phyloP scores from a whole-genome alignment of 2,329 filamentous ascomycete species.

The Chalaropsis ovoidea region DNA sequence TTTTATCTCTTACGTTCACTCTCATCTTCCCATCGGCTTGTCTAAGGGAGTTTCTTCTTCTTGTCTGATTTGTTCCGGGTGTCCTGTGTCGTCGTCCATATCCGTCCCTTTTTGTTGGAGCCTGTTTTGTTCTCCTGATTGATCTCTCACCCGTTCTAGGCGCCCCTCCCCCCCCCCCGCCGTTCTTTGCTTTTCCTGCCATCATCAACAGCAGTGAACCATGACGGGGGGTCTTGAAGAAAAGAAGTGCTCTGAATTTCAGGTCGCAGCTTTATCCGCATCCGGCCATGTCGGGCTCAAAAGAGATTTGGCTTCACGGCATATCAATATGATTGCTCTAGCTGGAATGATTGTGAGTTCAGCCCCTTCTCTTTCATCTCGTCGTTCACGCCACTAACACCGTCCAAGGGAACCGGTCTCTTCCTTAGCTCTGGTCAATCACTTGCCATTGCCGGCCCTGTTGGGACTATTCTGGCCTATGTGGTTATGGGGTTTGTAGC shows the following conservation, averaged over 20 bases:
- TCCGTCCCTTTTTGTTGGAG: background rate
- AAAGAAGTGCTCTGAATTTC: background rate
- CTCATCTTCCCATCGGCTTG: too few relatives aligned
- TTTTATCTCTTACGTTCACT: too few relatives aligned
- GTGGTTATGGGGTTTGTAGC: slow-evolving; percentile 40
- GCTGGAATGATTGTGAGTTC: slow-evolving; percentile 29
- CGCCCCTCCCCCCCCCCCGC: too few relatives aligned
- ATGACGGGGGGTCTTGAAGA: background rate
- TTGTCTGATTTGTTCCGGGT: too few relatives aligned
- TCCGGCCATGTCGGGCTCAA: slow-evolving; percentile 14
- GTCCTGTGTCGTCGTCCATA: background rate
- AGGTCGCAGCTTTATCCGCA: background rate
- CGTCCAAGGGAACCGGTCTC: slow-evolving; percentile 34
- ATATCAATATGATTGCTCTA: slow-evolving; percentile 34
- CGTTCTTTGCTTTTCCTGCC: background rate
- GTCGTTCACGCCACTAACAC: background rate
- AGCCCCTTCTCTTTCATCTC: background rate
- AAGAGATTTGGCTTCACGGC: slow-evolving; percentile 30
- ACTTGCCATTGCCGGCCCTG: slow-evolving; percentile 40
- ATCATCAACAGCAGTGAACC: background rate
- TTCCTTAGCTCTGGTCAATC: slow-evolving; percentile 44
- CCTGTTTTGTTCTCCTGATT: background rate
- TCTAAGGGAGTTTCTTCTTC: too few relatives aligned
- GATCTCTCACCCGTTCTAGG: background rate
- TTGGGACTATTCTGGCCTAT: slow-evolving; percentile 35